phyloP scores from a whole-genome alignment of 176 grass and related monocot genomes.

The Saccharum officinarum region DNA sequence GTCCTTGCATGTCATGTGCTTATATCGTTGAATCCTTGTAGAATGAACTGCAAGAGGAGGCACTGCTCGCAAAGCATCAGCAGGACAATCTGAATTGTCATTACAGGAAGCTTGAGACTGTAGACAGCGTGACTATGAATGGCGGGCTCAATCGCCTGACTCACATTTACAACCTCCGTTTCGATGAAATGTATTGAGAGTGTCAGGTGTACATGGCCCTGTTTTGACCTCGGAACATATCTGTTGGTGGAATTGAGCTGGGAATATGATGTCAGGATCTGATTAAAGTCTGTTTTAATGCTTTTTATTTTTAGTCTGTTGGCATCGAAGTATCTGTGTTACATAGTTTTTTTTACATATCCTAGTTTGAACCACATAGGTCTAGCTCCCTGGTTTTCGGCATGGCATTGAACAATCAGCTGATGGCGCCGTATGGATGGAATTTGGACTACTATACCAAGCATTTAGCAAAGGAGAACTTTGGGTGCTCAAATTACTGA shows the following conservation, averaged over 20 bases:
- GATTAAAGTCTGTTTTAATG: background rate
- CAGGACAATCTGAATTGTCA: slow-evolving; percentile 44
- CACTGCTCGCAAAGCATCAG: slow-evolving; percentile 49
- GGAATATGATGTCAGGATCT: background rate
- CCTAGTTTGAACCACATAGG: background rate
- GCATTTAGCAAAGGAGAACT: background rate
- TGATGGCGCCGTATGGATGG: background rate
- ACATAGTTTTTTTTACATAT: background rate
- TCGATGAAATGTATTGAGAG: slow-evolving; percentile 24
- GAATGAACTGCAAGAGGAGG: slow-evolving; percentile 48
- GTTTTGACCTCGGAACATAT: background rate
- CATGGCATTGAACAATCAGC: background rate
- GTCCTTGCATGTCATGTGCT: background rate
- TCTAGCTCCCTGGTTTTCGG: background rate
- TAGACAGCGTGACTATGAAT: slow-evolving; percentile 31
- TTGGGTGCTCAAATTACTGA: background rate
- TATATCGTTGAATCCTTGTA: slow-evolving; percentile 29
- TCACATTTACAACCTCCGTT: slow-evolving; percentile 30
- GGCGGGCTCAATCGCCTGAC: slow-evolving; percentile 8
- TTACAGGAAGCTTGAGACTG: slow-evolving; percentile 44
- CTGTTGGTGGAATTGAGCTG: background rate
- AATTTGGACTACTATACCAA: background rate
- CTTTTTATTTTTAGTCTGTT: background rate
- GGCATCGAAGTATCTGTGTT: background rate
- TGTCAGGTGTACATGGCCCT: background rate